A percentile compares a stretch with the other conserved stretches of the same genome.
These are phyloP conservation scores for Diplogelasinospora grovesii DNA, from an alignment of 495 filamentous ascomycete genomes.

Conservation along the genomic window DNA sequence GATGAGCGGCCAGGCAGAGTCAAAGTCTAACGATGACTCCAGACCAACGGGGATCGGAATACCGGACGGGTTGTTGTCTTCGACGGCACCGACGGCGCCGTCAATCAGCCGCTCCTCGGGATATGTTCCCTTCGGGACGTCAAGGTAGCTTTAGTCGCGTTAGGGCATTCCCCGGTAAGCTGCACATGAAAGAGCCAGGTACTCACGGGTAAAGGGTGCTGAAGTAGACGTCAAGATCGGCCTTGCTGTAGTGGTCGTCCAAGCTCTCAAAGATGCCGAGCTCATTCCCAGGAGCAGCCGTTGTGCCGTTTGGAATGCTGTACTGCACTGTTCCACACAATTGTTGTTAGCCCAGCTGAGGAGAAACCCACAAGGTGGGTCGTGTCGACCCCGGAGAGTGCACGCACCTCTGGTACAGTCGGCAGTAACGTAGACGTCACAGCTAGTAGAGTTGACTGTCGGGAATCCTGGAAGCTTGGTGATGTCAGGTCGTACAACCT, in stretches of 20 bases:
- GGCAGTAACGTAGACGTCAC: too few relatives aligned
- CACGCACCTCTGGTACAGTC: constrained; percentile 30
- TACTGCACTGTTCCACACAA: too few relatives aligned
- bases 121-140: constrained; percentile 21
- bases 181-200: too few relatives aligned
- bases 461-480: too few relatives aligned
- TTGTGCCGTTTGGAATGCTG: constrained; percentile 22
- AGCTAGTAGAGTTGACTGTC: too few relatives aligned
- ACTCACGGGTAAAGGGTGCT: constrained; percentile 32
- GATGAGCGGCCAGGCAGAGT: constrained; percentile 35
- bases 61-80: constrained; percentile 9
- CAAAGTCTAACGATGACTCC: constrained; percentile 32
- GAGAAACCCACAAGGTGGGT: too few relatives aligned
- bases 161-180: too few relatives aligned
- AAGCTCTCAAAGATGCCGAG: constrained; percentile 29
- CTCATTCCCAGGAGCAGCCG: constrained; percentile 25
- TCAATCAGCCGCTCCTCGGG: constrained; percentile 20
- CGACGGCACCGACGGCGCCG: constrained; percentile 17
- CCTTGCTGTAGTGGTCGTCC: constrained; percentile 37
- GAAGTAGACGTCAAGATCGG: constrained; percentile 58
- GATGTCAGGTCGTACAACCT: too few relatives aligned
- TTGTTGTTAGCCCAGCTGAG: too few relatives aligned
- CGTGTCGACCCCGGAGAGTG: too few relatives aligned
- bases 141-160: constrained; percentile 12
- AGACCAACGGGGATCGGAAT: too few relatives aligned